A percentile compares a stretch with the other conserved stretches of the same genome.
These are phyloP conservation scores for Collybiopsis confluens DNA, from an alignment of 768 basidiomycete species.

Conservation along the genomic window DNA sequence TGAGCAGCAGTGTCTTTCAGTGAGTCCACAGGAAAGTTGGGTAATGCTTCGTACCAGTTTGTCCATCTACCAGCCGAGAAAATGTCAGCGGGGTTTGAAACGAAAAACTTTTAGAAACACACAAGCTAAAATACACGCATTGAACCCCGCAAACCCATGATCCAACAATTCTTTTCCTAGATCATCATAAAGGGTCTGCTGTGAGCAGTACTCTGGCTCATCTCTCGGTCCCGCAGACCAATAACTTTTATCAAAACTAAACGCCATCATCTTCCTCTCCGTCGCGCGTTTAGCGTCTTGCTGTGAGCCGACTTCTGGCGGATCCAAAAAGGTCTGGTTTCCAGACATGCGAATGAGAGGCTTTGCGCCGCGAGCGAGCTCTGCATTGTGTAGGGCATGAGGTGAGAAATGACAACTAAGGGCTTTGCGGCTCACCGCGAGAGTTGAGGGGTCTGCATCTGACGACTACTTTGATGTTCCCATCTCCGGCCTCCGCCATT, in stretches of 20 bases:
- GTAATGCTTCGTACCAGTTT: constrained; percentile 86
- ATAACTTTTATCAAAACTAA: constrained; percentile 97
- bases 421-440: constrained; percentile 56
- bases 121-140: constrained; percentile 99
- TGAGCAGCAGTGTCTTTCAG: too few relatives aligned
- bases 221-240: constrained; percentile 92
- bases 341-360: constrained; percentile 93
- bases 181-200: constrained; percentile 93
- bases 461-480: constrained; percentile 89
- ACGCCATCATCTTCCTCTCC: constrained; percentile 85
- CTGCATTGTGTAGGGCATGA: constrained; percentile 36
- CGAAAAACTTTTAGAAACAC: constrained; percentile 39
- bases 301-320: constrained; percentile 71
- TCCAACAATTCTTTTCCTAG: constrained; percentile 91
- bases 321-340: constrained; percentile 88
- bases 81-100: constrained; percentile 7
- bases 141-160: constrained; percentile 94
- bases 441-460: constrained; percentile 96
- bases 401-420: background rate
- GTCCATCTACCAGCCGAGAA: constrained; percentile 51
- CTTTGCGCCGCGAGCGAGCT: constrained; percentile 91
- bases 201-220: constrained; percentile 88
- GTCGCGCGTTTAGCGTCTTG: constrained; percentile 77
- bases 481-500: constrained; percentile 81
- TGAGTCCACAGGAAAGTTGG: too few relatives aligned